phyloP scores from a whole-genome alignment of 768 basidiomycete species.

The Lentinula sp. region DNA sequence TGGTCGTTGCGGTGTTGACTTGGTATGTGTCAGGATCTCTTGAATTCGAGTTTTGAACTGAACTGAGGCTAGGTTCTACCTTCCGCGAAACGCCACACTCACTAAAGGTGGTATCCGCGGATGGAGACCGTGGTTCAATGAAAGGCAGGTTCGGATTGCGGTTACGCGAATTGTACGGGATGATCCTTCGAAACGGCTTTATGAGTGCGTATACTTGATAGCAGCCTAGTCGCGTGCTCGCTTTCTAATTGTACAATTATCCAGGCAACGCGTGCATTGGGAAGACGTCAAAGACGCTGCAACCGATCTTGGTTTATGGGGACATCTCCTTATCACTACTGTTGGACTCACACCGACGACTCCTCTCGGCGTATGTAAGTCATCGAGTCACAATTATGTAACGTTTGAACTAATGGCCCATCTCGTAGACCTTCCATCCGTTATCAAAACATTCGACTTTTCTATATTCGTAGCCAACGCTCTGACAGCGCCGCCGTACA shows the following conservation, averaged over 20 bases:
- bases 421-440: conserved; percentile 27
- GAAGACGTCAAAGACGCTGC: conserved; percentile 30
- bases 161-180: conserved; percentile 30
- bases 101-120: conserved; percentile 27
- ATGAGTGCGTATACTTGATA: conserved; percentile 22
- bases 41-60: background rate
- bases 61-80: conserved; percentile 24
- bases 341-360: conserved; percentile 30
- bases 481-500: conserved; percentile 12
- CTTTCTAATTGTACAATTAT: background rate
- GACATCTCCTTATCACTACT: conserved; percentile 29
- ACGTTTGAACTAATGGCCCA: background rate
- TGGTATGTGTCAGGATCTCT: conserved; percentile 15
- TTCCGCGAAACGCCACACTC: conserved; percentile 21
- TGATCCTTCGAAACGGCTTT: conserved; percentile 29
- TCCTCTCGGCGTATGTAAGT: conserved; percentile 29
- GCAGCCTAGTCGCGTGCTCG: background rate
- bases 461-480: conserved; percentile 30
- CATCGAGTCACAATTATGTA: background rate
- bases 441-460: conserved; percentile 33
- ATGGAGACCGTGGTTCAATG: conserved; percentile 28
- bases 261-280: conserved; percentile 26
- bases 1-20: conserved; percentile 25
- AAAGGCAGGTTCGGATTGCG: conserved; percentile 28
- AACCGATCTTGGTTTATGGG: conserved; percentile 28